A percentile compares a stretch with the other conserved stretches of the same genome.
phyloP scores from a whole-genome alignment of 108 stramenopile species.

The Stephanodiscus triporus region DNA sequence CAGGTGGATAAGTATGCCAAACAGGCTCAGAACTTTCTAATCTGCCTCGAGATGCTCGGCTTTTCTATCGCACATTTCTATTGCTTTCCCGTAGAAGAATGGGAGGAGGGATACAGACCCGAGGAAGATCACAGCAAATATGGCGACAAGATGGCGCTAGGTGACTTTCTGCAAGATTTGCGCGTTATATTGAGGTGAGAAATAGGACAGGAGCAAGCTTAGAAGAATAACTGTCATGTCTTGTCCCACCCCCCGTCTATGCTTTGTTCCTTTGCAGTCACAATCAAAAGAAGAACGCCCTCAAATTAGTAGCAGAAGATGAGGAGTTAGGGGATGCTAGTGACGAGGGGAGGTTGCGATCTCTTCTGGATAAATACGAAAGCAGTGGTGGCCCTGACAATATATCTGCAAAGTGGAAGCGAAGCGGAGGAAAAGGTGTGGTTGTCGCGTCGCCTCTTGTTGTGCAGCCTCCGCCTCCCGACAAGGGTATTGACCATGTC shows the following conservation, averaged over 20 bases:
- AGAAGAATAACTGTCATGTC: background rate
- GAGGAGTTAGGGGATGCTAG: constrained; percentile 32
- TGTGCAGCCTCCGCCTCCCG: too few species aligned
- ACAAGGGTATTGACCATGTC: background rate
- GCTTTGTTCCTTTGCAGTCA: constrained; percentile 13
- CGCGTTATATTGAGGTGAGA: constrained; percentile 64
- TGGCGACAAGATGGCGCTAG: constrained; percentile 86
- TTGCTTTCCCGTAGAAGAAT: constrained; percentile 92
- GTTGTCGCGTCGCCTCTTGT: background rate
- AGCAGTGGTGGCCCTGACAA: background rate
- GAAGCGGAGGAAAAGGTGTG: background rate
- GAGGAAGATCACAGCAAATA: constrained; percentile 63
- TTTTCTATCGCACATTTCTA: constrained; percentile 92
- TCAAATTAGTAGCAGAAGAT: constrained; percentile 42
- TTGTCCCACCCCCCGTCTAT: background rate
- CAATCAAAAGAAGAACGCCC: constrained; percentile 20
- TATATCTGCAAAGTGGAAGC: background rate
- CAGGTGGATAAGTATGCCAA: constrained; percentile 70
- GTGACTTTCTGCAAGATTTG: constrained; percentile 85
- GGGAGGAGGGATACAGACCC: constrained; percentile 83
- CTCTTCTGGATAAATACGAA: constrained; percentile 37
- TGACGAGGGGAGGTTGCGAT: constrained; percentile 24
- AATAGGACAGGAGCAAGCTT: background rate
- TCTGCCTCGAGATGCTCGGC: constrained; percentile 94
- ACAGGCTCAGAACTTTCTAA: constrained; percentile 90